Base-by-base conservation (phyloP, 768 basidiomycete species). In the Phylloporus sp. region DNA sequence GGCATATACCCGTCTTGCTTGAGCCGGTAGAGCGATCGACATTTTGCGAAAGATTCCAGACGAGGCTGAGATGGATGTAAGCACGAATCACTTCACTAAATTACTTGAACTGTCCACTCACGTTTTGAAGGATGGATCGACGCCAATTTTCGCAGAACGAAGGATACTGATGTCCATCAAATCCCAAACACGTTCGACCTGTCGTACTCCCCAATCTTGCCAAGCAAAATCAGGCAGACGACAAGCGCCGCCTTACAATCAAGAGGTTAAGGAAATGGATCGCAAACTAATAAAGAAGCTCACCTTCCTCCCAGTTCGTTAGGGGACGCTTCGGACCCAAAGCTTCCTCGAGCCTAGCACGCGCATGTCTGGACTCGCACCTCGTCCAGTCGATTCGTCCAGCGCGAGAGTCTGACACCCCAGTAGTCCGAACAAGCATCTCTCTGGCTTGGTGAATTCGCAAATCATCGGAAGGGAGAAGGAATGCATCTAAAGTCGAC, bases 21-120 rank as follows among this genome's bases (percentile, higher is more conserved):
- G 87, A 84, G 7, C 88, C 87, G 36, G 85, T 91, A 22, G 86
- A 86, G 13, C 94, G 81, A 66, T 97, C 94, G 20, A 96, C 94
- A 57, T 97, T 97, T 67, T 97, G 94, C 3, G 90, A 93, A 6
- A 97, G 75, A 65, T 97, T 97, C 93, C 93, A 96, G 2, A 97
- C 88, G 66, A 83, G 77, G 3, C 90, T 92, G 53, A 21, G 52
- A 47, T 13, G 4, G 21, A 47, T 43, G 36, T 48, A 18, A 60
- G 44, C 15, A 10, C 10, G 26, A 34, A 31, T 10, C 11, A 44
- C 26, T 13, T 5, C 14, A 17, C 20, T 5, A 34, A 38, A 13
- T 14, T 22, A 15, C 31, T 13, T 26, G n/a, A 18, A 14, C 15
- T 24, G 49, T 44, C 9, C 17, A 71, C 83, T 62, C 63, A 94